These are phyloP conservation scores for Chondrostereum purpureum DNA, from an alignment of 1,284 basidiomycete species.

Conservation along the genomic window DNA sequence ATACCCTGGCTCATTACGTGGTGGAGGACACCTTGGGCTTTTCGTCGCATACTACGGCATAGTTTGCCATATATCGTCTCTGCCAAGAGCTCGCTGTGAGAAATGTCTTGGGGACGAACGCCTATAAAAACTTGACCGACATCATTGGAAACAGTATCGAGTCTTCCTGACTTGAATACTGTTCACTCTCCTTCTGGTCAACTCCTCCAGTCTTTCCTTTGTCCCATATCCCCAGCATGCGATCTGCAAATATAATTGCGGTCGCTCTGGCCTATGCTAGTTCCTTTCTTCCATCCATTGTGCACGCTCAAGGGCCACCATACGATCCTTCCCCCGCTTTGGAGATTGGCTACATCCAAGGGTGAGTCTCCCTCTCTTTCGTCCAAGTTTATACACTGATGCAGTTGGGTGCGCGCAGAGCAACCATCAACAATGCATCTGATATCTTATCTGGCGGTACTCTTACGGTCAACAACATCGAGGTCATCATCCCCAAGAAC, in stretches of 20 bases:
- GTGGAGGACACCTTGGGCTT: neutral
- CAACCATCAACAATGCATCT: slow-evolving; percentile 14
- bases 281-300: neutral
- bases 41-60: neutral
- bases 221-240: neutral
- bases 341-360: neutral
- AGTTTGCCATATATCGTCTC: no score
- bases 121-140: neutral
- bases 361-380: neutral
- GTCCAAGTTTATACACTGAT: neutral
- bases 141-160: neutral
- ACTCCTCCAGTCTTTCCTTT: neutral
- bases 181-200: no score
- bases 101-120: neutral
- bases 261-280: neutral
- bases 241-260: neutral
- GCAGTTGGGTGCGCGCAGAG: slow-evolving; percentile 3
- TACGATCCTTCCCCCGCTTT: neutral
- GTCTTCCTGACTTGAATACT: no score
- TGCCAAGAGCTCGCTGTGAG: neutral
- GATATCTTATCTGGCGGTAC: slow-evolving; percentile 16
- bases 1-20: no score
- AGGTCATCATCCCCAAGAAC: slow-evolving; percentile 14
- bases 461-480: slow-evolving; percentile 12
- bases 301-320: neutral